These are phyloP conservation scores for Pseudozyma sp. DNA, from an alignment of 1,284 basidiomycete genomes.

Conservation along the genomic window DNA sequence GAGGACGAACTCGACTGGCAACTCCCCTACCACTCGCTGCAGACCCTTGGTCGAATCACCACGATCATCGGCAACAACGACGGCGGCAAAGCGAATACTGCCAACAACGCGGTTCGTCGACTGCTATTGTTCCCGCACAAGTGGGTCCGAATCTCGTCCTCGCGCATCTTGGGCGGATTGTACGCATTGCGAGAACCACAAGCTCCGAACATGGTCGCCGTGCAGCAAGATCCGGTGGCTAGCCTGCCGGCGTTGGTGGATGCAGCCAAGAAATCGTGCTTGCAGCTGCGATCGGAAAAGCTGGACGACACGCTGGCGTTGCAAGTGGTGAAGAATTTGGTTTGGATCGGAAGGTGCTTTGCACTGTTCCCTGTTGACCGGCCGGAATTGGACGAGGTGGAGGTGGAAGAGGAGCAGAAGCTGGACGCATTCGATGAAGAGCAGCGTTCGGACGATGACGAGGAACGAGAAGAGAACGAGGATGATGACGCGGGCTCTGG, in stretches of 20 bases:
- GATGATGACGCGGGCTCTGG: slow-evolving; percentile 17
- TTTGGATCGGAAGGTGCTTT: slow-evolving; percentile 81
- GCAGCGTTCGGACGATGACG: slow-evolving; percentile 55
- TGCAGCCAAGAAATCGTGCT: slow-evolving; percentile 80
- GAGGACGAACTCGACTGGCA: slow-evolving; percentile 80
- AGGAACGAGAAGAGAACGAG: slow-evolving; percentile 10
- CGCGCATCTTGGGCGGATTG: slow-evolving; percentile 80
- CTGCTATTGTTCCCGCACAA: slow-evolving; percentile 90
- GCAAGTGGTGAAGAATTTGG: slow-evolving; percentile 93
- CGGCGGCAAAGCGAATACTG: slow-evolving; percentile 3
- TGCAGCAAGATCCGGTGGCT: slow-evolving; percentile 70
- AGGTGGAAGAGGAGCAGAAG: not conserved
- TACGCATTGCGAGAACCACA: slow-evolving; percentile 70
- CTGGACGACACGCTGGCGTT: slow-evolving; percentile 82
- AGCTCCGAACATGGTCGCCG: slow-evolving; percentile 32
- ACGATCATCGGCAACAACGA: slow-evolving; percentile 8
- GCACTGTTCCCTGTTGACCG: slow-evolving; percentile 45
- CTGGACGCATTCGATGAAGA: not conserved
- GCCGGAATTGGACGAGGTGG: slow-evolving; percentile 20
- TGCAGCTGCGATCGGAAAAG: slow-evolving; percentile 84
- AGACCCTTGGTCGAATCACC: slow-evolving; percentile 32
- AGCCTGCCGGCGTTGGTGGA: slow-evolving; percentile 76
- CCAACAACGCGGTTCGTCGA: slow-evolving; percentile 73
- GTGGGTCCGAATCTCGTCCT: slow-evolving; percentile 88
- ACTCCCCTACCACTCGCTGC: slow-evolving; percentile 79